Base-by-base conservation (phyloP, 108 stramenopile genomes). In the Bacterosira constricta region DNA sequence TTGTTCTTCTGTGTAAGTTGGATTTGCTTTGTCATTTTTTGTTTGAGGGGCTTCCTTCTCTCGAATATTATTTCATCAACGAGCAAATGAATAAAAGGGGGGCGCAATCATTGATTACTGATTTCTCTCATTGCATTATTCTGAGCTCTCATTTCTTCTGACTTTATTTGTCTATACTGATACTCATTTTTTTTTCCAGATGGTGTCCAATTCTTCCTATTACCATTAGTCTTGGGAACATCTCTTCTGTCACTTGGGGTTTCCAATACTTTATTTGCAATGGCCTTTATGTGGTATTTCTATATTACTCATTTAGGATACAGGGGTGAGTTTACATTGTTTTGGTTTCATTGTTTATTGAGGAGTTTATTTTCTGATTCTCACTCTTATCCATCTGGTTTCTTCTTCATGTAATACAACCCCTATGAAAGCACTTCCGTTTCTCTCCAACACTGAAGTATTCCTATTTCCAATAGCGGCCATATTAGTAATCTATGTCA, bases 221-320 rank as follows among this genome's bases (percentile, higher is more conserved):
- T 98, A 18, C 98, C 98, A 17, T 13, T 99, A 7, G 89, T 99
- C 9, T 79, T 97, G 39, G 88, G 91, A 29, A 77, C 82, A 59
- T 88, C 86, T 15, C 70, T 98, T 30, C 38, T 92, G 35, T 78
- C 96, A 1, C 58, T 97, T 50, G 57, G 97, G 11, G 52, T 95
- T 17, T 87, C 92, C 42, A 99, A 99, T 80, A 81, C 88, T 9
- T 72, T 99, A 20, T 99, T 96, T 77, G 92, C 96, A 10, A 80
- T 76, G 1, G 96, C 95, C 15, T 93, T 98, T 61, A 66, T 82
- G 35, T 93, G 87, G 83, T 99, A 99, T 69, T 96, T 90, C 80
- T 99, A 99, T 69, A 88, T 98, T 62, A 98, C 97, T 0, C 96
- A 98, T 88, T 83, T 98, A 63, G 97, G 97, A 27, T 98, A 96